Conservation (phyloP, 2,329 filamentous ascomycete genomes). For the Capronia coronata region DNA sequence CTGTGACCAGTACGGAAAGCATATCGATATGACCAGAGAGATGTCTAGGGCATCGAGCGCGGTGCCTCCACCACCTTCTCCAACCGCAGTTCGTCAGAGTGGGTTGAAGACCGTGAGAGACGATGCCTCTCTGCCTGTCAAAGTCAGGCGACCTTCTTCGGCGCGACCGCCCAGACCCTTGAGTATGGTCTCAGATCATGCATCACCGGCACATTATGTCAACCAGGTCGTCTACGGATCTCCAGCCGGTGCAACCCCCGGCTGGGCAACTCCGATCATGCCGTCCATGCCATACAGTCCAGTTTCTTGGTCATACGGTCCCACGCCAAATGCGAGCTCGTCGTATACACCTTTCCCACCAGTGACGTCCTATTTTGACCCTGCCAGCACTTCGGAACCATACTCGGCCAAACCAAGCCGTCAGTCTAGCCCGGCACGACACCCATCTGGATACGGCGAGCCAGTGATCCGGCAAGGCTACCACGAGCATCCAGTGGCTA, state of each 20-base stretch:
- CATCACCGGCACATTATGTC: slow-evolving; percentile 9
- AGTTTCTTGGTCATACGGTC: slow-evolving; percentile 11
- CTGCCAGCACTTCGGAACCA: slow-evolving; percentile 8
- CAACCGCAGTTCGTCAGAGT: slow-evolving; percentile 8
- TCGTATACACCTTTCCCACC: slow-evolving; percentile 12
- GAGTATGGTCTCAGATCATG: slow-evolving; percentile 9
- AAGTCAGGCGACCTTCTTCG: slow-evolving; percentile 8
- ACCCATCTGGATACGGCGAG: slow-evolving; percentile 15
- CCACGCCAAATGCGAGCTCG: slow-evolving; percentile 4
- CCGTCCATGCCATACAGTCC: slow-evolving; percentile 14
- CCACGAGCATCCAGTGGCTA: slow-evolving; percentile 1
- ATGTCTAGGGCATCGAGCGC: slow-evolving; percentile 6
- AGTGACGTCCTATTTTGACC: slow-evolving; percentile 10
- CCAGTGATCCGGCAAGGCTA: slow-evolving; percentile 18
- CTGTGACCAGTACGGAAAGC: slow-evolving; percentile 34
- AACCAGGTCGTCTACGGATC: slow-evolving; percentile 12
- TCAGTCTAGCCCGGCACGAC: slow-evolving; percentile 13
- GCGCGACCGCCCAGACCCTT: slow-evolving; percentile 13
- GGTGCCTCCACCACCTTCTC: slow-evolving; percentile 14
- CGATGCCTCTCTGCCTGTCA: slow-evolving; percentile 11
- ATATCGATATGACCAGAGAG: slow-evolving; percentile 23
- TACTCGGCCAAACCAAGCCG: slow-evolving; percentile 15
- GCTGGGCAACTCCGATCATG: slow-evolving; percentile 13
- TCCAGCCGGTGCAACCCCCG: slow-evolving; percentile 8
- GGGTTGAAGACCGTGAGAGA: slow-evolving; percentile 11